Evolutionary conservation across 2,329 filamentous ascomycete species (phyloP), one percentile per base, ranked within the genome.

Genomic region (Rachicladosporium sp.): DNA sequence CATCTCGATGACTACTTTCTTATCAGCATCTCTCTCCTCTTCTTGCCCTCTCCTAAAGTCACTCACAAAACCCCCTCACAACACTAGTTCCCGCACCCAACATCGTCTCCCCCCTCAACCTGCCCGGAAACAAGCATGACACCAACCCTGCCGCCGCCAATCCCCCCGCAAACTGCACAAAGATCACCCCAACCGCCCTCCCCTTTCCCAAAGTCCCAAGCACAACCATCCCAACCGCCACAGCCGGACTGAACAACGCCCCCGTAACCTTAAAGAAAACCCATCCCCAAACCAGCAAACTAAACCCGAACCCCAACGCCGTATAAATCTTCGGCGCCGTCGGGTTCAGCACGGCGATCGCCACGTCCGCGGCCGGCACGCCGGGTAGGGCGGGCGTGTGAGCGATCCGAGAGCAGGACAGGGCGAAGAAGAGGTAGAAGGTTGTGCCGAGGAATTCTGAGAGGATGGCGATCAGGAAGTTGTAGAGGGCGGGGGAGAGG

Each of bases 51-150:
- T 15, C 4, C 31, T 12, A 33, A 5, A 15, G 13, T 6, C 15
- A 11, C 30, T 37, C 30, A 15, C 30, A 42, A 32, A 82, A 61
- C 6, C 78, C 78, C 43, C 75, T 75, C 0, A 63, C 64, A 7
- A 69, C 62, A 41, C 62, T 71, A 3, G 71, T 64, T 7, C 67
- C 50, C 11, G 47, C 41, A 1, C 47, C 51, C 4, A 61, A 44
- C 2, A 50, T 48, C 3, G 56, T 60, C 41, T 53, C 51, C 13
- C 47, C 49, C 4, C 43, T 39, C 31, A 78, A 53, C 32, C 49
- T 38, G 2, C 53, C 53, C 10, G 57, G 55, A 10, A 60, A 45
- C 34, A 61, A 50, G 19, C 39, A 45, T 13, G 43, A 44, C 21
- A 51, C 50, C 5, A 61, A 37, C 23, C 46, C 57, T 4, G 54